These are phyloP conservation scores for Platismatia glauca DNA, from an alignment of 495 filamentous ascomycete genomes.

Conservation along the genomic window DNA sequence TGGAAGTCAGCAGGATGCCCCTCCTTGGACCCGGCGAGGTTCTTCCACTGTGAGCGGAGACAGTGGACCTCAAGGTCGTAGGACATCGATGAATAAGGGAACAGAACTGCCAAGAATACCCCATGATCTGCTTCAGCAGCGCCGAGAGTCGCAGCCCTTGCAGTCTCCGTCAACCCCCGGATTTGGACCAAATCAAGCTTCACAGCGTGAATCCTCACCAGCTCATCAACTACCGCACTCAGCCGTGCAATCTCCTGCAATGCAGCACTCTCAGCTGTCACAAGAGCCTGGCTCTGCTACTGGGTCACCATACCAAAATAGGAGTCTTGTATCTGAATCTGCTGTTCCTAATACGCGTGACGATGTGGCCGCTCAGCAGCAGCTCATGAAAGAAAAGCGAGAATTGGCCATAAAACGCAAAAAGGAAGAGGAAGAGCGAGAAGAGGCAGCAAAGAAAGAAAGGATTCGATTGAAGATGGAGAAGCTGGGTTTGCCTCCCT, in stretches of 20 bases:
- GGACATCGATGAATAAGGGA: constrained; percentile 44
- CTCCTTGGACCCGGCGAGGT: constrained; percentile 65
- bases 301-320: constrained; percentile 14
- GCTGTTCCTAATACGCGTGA: constrained; percentile 41
- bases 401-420: constrained; percentile 69
- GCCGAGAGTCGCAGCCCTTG: constrained; percentile 20
- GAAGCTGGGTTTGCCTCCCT: constrained; percentile 58
- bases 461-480: constrained; percentile 78
- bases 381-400: constrained; percentile 74
- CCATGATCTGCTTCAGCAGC: constrained; percentile 31
- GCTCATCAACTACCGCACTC: constrained; percentile 9
- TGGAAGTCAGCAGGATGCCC: constrained; percentile 51
- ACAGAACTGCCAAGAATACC: constrained; percentile 38
- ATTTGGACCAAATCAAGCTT: neutral
- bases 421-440: constrained; percentile 69
- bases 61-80: constrained; percentile 59
- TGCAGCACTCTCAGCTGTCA: constrained; percentile 14
- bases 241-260: constrained; percentile 16
- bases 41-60: constrained; percentile 95
- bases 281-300: constrained; percentile 9
- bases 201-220: constrained; percentile 11
- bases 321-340: constrained; percentile 1
- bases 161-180: constrained; percentile 16
- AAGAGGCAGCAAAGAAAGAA: constrained; percentile 71
- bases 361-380: constrained; percentile 56